Evolutionary conservation across 148 eudicot genomes (phyloP), one percentile per base, ranked within the genome.

Genomic region (Linanthus parryae): DNA sequence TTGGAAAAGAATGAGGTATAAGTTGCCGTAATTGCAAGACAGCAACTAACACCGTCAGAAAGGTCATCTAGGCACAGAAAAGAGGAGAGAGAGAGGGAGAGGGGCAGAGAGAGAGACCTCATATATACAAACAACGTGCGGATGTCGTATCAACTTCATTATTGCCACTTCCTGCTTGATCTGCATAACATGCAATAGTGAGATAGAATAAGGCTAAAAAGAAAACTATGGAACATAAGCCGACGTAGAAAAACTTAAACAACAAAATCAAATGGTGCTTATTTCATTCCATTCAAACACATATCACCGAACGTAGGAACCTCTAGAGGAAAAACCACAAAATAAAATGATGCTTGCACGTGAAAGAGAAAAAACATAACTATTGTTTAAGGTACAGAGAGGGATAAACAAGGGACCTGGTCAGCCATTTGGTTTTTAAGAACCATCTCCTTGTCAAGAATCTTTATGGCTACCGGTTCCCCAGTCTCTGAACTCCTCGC

Each of bases 351-450:
- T 16, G 21, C 17, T 3, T 17, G 3, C 46, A 42, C 8, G 7
- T 42, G 46, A 3, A 15, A 0, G 46, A 16, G 11, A 42, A 16
- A 42, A 42, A 31, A 31, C n/a, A n/a, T n/a, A 31, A 31, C 35
- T 5, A 31, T 31, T 5, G 7, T 31, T 44, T 22, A 19, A 15
- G 19, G 19, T 15, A 15, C 11, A 8, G 24, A 43, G 38, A 49
- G 54, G 13, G 27, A 18, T 48, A 5, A 48, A 43, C 37, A 25
- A 41, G 48, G 44, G 12, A 89, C 97, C 91, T 80, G 97, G 57
- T 90, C 95, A 57, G 83, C 85, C 91, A 90, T 82, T 75, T 85
- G 82, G 74, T 85, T 72, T 59, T 83, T 85, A 16, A 90, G 81
- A 58, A 90, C 85, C 59, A 83, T 84, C 74, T 83, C 92, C 68